These are phyloP conservation scores for Kwoniella heveanensis DNA, from an alignment of 768 basidiomycete species.

Conservation along the genomic window DNA sequence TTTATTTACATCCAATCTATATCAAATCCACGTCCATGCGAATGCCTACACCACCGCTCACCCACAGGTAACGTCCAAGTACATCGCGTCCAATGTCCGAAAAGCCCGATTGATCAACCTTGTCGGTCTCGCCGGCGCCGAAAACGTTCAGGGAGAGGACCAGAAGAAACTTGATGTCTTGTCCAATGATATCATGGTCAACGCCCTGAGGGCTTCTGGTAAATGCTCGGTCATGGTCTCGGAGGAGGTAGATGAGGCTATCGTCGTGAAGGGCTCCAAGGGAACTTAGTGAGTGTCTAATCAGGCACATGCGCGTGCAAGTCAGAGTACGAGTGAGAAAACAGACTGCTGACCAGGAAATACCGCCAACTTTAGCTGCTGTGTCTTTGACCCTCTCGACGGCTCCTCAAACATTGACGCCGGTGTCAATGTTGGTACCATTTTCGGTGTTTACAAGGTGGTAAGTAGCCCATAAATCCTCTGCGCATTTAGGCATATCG, in stretches of 20 bases:
- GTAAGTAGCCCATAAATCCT: constrained; percentile 67
- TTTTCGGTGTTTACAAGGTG: constrained; percentile 93
- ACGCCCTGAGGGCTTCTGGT: constrained; percentile 91
- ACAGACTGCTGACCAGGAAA: no score
- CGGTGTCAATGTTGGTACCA: constrained; percentile 85
- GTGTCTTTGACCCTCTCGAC: constrained; percentile 97
- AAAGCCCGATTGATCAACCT: constrained; percentile 96
- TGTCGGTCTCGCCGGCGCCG: constrained; percentile 95
- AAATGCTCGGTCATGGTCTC: constrained; percentile 96
- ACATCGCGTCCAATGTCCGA: constrained; percentile 96
- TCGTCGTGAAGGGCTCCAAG: constrained; percentile 40
- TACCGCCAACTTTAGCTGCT: constrained; percentile 83
- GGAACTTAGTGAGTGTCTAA: constrained; percentile 52
- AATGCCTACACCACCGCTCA: neutral
- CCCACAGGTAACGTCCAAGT: constrained; percentile 60
- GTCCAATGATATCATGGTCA: constrained; percentile 99
- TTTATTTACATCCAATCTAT: no score
- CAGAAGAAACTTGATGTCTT: constrained; percentile 99
- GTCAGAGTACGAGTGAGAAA: no score
- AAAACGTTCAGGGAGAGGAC: constrained; percentile 96
- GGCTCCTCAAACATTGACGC: constrained; percentile 97
- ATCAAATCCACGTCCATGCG: no score
- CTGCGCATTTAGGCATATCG: no score
- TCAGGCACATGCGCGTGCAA: no score
- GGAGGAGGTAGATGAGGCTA: constrained; percentile 66